Evolutionary conservation across 768 basidiomycete genomes (phyloP).

Genomic region (Strobilomyces echinocephalus): DNA sequence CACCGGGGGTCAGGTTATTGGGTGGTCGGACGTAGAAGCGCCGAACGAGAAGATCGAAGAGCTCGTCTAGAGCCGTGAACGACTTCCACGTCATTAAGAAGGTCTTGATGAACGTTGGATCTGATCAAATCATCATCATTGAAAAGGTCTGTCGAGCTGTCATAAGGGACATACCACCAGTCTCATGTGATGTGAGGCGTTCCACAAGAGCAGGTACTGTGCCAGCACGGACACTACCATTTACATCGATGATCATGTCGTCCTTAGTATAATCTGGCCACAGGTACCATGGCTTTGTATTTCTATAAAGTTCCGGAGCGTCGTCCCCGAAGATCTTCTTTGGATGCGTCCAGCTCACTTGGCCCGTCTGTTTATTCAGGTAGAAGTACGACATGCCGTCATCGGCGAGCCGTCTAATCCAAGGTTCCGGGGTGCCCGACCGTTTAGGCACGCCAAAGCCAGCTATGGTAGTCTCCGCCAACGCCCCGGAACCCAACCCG

Average conservation of each 20-base stretch:
- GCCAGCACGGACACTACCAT: conserved; percentile 81
- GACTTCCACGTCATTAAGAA: conserved; percentile 97
- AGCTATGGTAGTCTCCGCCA: conserved; percentile 35
- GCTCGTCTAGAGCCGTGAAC: conserved; percentile 77
- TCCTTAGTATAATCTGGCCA: conserved; percentile 70
- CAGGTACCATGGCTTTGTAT: conserved; percentile 75
- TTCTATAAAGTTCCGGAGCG: conserved; percentile 43
- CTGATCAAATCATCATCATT: conserved; percentile 31
- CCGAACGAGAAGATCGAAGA: conserved; percentile 75
- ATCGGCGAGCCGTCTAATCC: conserved; percentile 75
- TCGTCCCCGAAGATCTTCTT: conserved; percentile 63
- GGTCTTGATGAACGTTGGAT: conserved; percentile 76
- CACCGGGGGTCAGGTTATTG: conserved; percentile 50
- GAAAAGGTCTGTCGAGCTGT: neutral
- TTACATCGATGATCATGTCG: conserved; percentile 83
- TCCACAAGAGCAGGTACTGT: conserved; percentile 86
- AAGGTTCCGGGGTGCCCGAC: conserved; percentile 71
- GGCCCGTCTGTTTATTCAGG: conserved; percentile 64
- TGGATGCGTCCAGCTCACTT: conserved; percentile 66
- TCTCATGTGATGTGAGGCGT: conserved; percentile 86
- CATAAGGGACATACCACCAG: conserved; percentile 55
- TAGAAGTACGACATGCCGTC: conserved; percentile 82
- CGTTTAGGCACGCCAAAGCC: conserved; percentile 60
- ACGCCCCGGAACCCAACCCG: conserved; percentile 43
- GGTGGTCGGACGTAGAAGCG: conserved; percentile 81